Conservation (phyloP, 1,284 basidiomycete species). For the Athelia sp. region DNA sequence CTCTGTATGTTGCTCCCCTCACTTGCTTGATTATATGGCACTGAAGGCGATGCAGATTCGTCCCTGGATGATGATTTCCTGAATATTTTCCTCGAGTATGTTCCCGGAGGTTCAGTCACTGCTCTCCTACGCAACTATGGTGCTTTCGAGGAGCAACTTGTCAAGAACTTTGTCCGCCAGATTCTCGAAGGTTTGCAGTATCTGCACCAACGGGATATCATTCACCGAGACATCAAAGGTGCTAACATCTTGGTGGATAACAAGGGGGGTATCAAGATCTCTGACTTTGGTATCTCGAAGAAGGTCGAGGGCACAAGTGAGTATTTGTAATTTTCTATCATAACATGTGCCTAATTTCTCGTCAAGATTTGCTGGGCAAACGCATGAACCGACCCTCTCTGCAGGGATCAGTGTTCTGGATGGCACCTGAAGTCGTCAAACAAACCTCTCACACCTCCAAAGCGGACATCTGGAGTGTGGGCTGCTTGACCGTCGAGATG, state of each 20-base stretch:
- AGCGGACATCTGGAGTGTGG: conserved; percentile 98
- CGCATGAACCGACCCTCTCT: conserved; percentile 85
- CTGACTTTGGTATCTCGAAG: conserved; percentile 98
- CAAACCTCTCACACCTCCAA: conserved; percentile 92
- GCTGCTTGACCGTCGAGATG: conserved; percentile 98
- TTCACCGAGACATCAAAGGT: conserved; percentile 98
- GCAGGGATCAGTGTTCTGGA: conserved; percentile 98
- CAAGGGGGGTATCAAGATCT: conserved; percentile 97
- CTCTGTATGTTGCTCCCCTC: conserved; percentile 57
- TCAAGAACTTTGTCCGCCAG: conserved; percentile 92
- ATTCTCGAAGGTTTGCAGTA: conserved; percentile 91
- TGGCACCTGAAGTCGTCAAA: conserved; percentile 98
- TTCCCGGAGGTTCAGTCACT: conserved; percentile 95
- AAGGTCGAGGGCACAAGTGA: conserved; percentile 87
- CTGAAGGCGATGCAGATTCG: conserved; percentile 65
- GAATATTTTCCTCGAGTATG: conserved; percentile 99
- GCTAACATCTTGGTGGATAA: conserved; percentile 98
- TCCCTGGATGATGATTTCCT: conserved; percentile 85
- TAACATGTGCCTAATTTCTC: conserved; percentile 5
- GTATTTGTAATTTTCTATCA: conserved; percentile 27
- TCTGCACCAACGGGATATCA: conserved; percentile 91
- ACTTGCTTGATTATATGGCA: conserved; percentile 5
- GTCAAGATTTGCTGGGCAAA: conserved; percentile 65
- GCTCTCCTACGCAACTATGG: conserved; percentile 92
- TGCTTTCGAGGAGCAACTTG: conserved; percentile 93